Conservation (phyloP, 805 yeast species). For the Saturnispora mendoncae region DNA sequence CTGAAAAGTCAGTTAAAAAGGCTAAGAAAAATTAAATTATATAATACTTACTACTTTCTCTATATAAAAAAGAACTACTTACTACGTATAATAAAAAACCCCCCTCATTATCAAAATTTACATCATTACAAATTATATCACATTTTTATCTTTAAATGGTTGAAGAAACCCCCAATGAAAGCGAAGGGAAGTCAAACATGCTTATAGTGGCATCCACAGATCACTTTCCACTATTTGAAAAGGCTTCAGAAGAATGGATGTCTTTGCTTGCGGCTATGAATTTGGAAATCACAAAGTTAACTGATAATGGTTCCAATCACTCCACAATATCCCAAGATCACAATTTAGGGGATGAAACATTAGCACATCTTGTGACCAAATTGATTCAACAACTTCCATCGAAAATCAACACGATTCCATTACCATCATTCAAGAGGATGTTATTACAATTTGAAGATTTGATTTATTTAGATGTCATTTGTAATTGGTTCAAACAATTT, state of each 20-base stretch:
- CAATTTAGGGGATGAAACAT: too few relatives aligned
- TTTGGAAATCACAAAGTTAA: too few relatives aligned
- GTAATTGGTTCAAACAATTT: constrained; percentile 1
- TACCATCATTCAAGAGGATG: constrained; percentile 8
- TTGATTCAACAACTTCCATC: not conserved
- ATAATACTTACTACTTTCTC: too few relatives aligned
- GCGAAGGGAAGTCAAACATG: not conserved
- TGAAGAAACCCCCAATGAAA: not conserved
- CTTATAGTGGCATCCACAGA: constrained; percentile 3
- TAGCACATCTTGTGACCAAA: not conserved
- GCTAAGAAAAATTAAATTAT: constrained; percentile 1
- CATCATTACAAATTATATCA: too few relatives aligned
- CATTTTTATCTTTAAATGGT: too few relatives aligned
- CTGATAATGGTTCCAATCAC: too few relatives aligned
- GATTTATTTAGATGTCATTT: not conserved
- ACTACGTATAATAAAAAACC: not conserved
- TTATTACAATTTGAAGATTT: constrained; percentile 6
- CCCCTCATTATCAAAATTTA: not conserved
- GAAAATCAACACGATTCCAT: not conserved
- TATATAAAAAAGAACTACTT: too few relatives aligned
- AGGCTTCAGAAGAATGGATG: constrained; percentile 2
- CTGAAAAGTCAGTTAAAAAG: constrained; percentile 2
- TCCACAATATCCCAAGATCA: too few relatives aligned
- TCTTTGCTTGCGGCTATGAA: too few relatives aligned
- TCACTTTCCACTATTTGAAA: constrained; percentile 4